Percentiles rank a stretch among this genome's conserved stretches.
phyloP scores from a whole-genome alignment of 345 rosid species.

The Jatropha curcas region DNA sequence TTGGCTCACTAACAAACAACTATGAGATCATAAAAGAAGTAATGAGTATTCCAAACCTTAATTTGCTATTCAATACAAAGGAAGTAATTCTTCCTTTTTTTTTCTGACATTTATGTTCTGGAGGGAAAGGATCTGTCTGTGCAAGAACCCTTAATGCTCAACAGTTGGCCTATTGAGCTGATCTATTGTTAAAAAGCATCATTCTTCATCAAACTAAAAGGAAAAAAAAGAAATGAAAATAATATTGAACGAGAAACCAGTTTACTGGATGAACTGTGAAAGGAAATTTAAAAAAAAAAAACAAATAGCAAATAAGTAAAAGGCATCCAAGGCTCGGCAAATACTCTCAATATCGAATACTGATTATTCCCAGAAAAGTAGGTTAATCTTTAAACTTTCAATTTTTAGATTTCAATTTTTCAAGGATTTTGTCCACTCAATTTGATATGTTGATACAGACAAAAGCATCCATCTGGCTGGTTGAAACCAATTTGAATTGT shows the following conservation, averaged over 20 bases:
- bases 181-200: too few species aligned
- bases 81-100: neutral
- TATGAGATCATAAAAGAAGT: too few species aligned
- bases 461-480: neutral
- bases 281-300: neutral
- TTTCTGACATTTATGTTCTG: neutral
- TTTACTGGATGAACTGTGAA: neutral
- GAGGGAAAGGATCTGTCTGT: neutral
- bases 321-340: neutral
- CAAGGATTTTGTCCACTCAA: neutral
- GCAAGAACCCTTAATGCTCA: too few species aligned
- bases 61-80: too few species aligned
- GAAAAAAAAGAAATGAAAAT: too few species aligned
- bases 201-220: neutral
- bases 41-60: too few species aligned
- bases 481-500: too few species aligned
- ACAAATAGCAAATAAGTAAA: too few species aligned
- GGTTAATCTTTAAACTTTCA: neutral
- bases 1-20: too few species aligned
- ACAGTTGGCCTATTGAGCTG: too few species aligned
- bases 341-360: neutral
- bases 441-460: neutral
- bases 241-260: too few species aligned
- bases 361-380: neutral
- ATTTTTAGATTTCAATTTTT: too few species aligned